These are phyloP conservation scores for Naganishia kalamii DNA, from an alignment of 768 basidiomycete species.

Conservation along the genomic window DNA sequence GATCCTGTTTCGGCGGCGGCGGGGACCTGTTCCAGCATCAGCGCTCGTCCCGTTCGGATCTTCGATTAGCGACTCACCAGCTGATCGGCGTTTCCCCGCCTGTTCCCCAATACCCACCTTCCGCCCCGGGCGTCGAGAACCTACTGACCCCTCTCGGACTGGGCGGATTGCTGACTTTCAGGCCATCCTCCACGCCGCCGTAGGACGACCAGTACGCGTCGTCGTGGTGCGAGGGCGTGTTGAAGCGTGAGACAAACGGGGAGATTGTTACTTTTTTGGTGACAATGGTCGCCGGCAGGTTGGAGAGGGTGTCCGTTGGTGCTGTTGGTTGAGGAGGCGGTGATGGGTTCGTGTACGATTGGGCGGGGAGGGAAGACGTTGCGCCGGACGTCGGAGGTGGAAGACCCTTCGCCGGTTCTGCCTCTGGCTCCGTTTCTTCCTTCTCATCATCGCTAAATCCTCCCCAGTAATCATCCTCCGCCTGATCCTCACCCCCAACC, in stretches of 20 bases:
- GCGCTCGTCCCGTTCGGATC: not conserved
- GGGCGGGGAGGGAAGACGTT: not conserved
- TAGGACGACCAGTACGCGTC: constrained; percentile 24
- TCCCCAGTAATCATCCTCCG: constrained; percentile 24
- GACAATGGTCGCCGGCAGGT: not conserved
- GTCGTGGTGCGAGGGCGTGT: not conserved
- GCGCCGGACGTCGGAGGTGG: not conserved
- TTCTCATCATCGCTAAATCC: constrained; percentile 23
- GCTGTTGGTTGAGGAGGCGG: not conserved
- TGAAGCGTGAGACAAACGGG: constrained; percentile 7
- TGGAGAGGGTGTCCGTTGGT: not conserved
- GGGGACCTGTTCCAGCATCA: not conserved
- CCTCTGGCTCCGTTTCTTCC: not conserved
- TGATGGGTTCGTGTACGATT: not conserved
- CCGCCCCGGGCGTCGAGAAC: not conserved
- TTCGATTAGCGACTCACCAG: constrained; percentile 10
- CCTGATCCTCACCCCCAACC: constrained; percentile 1
- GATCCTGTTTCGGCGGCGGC: not conserved
- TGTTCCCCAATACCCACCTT: constrained; percentile 24
- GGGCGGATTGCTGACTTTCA: constrained; percentile 20
- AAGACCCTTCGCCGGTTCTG: not conserved
- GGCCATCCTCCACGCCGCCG: constrained; percentile 22
- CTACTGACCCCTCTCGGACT: constrained; percentile 5
- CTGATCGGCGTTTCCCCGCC: constrained; percentile 24
- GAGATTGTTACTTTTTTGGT: constrained; percentile 12